Evolutionary conservation across 805 yeast genomes (phyloP).

Genomic region (Ogataea minuta): DNA sequence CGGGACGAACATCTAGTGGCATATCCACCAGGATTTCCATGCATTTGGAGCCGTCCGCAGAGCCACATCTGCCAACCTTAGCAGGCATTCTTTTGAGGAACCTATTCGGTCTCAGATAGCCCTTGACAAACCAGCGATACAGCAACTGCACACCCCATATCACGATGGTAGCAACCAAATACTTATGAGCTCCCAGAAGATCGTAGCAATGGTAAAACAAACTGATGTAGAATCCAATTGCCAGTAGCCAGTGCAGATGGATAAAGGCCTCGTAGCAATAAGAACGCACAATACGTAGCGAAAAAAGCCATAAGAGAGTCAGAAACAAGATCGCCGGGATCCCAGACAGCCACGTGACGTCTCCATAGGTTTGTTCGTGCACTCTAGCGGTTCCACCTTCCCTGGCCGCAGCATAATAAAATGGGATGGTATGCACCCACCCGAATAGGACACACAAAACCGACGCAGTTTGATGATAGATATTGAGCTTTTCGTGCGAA

Average conservation of each 20-base stretch:
- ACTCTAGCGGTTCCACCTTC: slow-evolving; percentile 50
- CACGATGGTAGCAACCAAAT: slow-evolving; percentile 49
- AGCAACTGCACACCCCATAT: slow-evolving; percentile 50
- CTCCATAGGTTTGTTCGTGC: slow-evolving; percentile 22
- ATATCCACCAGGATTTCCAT: slow-evolving; percentile 37
- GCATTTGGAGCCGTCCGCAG: slow-evolving; percentile 30
- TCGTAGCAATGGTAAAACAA: slow-evolving; percentile 45
- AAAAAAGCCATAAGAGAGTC: slow-evolving; percentile 41
- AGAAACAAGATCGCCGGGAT: slow-evolving; percentile 48
- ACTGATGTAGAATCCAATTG: slow-evolving; percentile 46
- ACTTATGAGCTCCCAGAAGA: slow-evolving; percentile 37
- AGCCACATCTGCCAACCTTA: slow-evolving; percentile 30
- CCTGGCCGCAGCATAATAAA: slow-evolving; percentile 39
- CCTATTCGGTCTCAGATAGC: slow-evolving; percentile 44
- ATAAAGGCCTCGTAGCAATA: slow-evolving; percentile 46
- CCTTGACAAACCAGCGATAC: slow-evolving; percentile 45
- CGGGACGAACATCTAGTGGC: slow-evolving; percentile 46
- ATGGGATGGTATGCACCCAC: slow-evolving; percentile 51
- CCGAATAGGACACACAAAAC: slow-evolving; percentile 42
- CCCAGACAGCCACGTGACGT: slow-evolving; percentile 38
- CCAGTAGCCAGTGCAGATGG: slow-evolving; percentile 54
- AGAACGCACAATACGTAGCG: slow-evolving; percentile 41
- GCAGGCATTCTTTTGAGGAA: slow-evolving; percentile 33
- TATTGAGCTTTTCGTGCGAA: slow-evolving; percentile 53
- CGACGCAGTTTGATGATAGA: slow-evolving; percentile 49